Conservation (phyloP, 1,284 basidiomycete species). For the Fomitopsis betulina region DNA sequence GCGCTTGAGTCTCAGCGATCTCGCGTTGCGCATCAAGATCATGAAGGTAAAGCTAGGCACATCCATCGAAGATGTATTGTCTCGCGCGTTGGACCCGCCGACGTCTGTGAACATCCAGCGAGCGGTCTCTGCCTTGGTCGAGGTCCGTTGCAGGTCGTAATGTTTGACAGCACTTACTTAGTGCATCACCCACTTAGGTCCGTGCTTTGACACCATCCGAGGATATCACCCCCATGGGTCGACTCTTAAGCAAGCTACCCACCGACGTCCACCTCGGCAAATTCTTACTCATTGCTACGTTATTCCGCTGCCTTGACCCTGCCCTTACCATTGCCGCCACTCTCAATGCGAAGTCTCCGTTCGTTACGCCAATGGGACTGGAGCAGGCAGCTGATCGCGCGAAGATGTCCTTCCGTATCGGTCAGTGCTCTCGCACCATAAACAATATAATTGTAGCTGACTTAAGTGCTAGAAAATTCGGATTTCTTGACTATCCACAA, state of each 20-base stretch:
- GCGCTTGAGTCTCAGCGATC: conserved; percentile 89
- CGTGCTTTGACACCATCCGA: conserved; percentile 82
- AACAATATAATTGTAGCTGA: neutral
- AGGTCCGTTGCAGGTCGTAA: conserved; percentile 46
- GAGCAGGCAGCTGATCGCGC: conserved; percentile 87
- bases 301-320: conserved; percentile 91
- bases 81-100: conserved; percentile 89
- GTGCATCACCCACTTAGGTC: conserved; percentile 40
- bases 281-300: conserved; percentile 82
- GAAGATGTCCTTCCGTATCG: conserved; percentile 76
- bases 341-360: conserved; percentile 92
- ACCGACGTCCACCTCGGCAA: conserved; percentile 97
- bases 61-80: conserved; percentile 89
- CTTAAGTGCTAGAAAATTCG: conserved; percentile 69
- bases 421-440: conserved; percentile 36
- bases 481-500: conserved; percentile 95
- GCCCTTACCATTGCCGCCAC: conserved; percentile 95
- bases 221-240: conserved; percentile 95
- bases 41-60: conserved; percentile 88
- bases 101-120: conserved; percentile 85
- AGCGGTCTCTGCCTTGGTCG: conserved; percentile 87
- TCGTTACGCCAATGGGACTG: conserved; percentile 84
- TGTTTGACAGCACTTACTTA: neutral
- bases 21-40: conserved; percentile 95
- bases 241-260: conserved; percentile 87